Conservation (phyloP, 2,329 filamentous ascomycete genomes). For the Clarireedia hainanense region DNA sequence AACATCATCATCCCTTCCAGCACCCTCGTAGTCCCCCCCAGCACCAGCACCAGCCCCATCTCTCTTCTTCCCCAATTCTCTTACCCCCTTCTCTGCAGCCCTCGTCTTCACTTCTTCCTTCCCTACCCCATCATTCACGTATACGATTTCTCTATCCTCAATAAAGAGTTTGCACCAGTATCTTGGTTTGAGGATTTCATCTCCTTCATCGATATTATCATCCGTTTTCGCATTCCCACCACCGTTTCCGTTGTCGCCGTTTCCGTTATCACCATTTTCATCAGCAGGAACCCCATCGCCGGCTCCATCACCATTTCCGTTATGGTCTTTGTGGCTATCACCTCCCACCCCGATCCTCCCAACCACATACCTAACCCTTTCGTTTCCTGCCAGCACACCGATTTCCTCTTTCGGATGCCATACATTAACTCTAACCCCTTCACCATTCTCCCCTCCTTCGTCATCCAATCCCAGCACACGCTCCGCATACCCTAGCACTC, state of each 20-base stretch:
- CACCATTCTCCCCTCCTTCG: slow-evolving; percentile 27
- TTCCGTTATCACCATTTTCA: not conserved
- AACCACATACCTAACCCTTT: slow-evolving; percentile 47
- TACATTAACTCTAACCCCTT: slow-evolving; percentile 50
- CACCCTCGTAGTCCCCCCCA: not conserved
- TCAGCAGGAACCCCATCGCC: too few relatives aligned
- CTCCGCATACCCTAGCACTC: slow-evolving; percentile 47
- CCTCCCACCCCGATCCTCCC: slow-evolving; percentile 12
- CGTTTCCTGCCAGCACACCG: slow-evolving; percentile 45
- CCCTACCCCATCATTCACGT: slow-evolving; percentile 38
- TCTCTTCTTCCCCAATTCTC: slow-evolving; percentile 18
- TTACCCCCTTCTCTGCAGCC: slow-evolving; percentile 47
- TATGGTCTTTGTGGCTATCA: not conserved
- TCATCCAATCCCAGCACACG: slow-evolving; percentile 39
- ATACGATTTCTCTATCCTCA: slow-evolving; percentile 38
- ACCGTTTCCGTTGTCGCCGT: not conserved
- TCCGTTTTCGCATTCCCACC: not conserved
- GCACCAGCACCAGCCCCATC: not conserved
- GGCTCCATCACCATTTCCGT: not conserved
- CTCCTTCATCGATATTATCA: slow-evolving; percentile 1
- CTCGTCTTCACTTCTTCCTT: slow-evolving; percentile 46
- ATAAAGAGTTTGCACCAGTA: slow-evolving; percentile 43
- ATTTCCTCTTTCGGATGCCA: slow-evolving; percentile 62
- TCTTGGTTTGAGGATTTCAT: not conserved
- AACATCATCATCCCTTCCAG: not conserved